These are phyloP conservation scores for Paraphaeosphaeria minitans DNA, from an alignment of 2,329 filamentous ascomycete species.

Conservation along the genomic window DNA sequence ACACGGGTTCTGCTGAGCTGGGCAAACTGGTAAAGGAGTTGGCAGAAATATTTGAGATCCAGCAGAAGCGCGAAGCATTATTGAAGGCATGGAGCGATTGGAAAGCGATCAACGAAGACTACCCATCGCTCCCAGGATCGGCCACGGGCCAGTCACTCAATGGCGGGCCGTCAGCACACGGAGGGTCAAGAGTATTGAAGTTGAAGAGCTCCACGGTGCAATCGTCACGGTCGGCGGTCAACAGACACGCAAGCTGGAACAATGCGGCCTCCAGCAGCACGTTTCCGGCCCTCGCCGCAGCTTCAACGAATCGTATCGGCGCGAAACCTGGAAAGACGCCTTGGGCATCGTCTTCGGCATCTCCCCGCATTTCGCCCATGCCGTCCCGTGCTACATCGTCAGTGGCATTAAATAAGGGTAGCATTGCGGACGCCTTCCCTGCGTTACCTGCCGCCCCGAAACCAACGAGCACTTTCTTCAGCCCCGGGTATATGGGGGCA, in stretches of 20 bases:
- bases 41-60: conserved; percentile 88
- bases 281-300: conserved; percentile 41
- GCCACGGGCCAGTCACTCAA: conserved; percentile 52
- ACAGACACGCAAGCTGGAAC: conserved; percentile 63
- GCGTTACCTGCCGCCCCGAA: conserved; percentile 80
- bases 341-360: conserved; percentile 42
- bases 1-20: conserved; percentile 78
- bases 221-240: conserved; percentile 66
- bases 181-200: conserved; percentile 67
- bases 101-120: conserved; percentile 95
- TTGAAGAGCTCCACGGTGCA: conserved; percentile 72
- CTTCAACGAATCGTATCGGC: conserved; percentile 35
- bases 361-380: conserved; percentile 45
- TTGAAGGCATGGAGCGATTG: conserved; percentile 92
- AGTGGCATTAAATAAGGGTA: conserved; percentile 31
- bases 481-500: conserved; percentile 54
- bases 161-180: conserved; percentile 52
- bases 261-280: conserved; percentile 45
- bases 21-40: conserved; percentile 91
- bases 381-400: conserved; percentile 41
- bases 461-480: conserved; percentile 61
- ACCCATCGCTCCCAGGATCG: conserved; percentile 80
- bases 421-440: conserved; percentile 71
- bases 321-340: conserved; percentile 45
- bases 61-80: conserved; percentile 72